Conservation (phyloP, 2,329 filamentous ascomycete species). For the Talaromyces sp. region DNA sequence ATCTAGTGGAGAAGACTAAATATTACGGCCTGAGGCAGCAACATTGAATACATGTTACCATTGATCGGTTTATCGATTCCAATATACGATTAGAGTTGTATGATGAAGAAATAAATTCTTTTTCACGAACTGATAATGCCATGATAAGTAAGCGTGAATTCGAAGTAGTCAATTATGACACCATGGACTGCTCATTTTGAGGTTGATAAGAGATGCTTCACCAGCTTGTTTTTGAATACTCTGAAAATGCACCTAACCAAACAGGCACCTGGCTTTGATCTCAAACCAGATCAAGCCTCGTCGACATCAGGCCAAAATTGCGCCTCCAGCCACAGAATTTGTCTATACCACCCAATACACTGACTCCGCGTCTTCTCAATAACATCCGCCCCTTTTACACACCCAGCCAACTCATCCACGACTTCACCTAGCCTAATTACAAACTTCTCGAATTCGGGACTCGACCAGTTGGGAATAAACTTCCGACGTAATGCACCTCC, state of each 20-base stretch:
- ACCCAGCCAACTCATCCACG: constrained; percentile 53
- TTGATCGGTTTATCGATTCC: background rate
- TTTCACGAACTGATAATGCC: background rate
- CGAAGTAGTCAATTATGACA: background rate
- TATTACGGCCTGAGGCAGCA: constrained; percentile 14
- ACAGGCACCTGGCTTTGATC: background rate
- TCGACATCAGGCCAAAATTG: constrained; percentile 55
- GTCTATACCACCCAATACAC: constrained; percentile 49
- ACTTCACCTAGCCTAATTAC: constrained; percentile 55
- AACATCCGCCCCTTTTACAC: constrained; percentile 37
- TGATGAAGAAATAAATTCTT: background rate
- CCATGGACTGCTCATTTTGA: background rate
- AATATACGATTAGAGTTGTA: background rate
- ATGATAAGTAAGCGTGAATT: background rate
- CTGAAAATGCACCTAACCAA: background rate
- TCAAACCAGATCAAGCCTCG: background rate
- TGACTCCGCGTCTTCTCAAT: constrained; percentile 41
- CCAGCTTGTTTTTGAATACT: background rate
- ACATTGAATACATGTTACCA: background rate
- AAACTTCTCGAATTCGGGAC: constrained; percentile 58
- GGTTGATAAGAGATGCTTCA: background rate
- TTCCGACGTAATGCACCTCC: constrained; percentile 62
- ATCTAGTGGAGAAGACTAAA: background rate
- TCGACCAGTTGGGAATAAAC: constrained; percentile 69
- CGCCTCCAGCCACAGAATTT: constrained; percentile 54